Base-by-base conservation (phyloP, 805 yeast genomes). In the Wickerhamomyces subpelliculosus region DNA sequence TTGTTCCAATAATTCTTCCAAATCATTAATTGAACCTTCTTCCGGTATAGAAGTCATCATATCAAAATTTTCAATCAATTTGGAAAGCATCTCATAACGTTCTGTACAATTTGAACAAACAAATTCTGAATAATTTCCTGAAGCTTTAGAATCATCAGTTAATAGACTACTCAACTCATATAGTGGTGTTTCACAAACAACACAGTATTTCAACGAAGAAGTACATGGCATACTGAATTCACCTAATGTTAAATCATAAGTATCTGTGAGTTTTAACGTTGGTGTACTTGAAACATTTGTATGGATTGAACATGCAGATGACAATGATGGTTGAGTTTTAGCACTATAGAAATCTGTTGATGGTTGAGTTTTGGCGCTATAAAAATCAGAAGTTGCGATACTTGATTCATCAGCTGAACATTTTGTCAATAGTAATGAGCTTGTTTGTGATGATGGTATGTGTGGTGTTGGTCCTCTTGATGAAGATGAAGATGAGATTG, bases 121-220 rank as follows among this genome's bases (percentile, higher is more conserved):
- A 41, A 80, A 70, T 48, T 80, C 85, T 29, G 47, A 46, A 43
- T 46, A 63, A n/a, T n/a, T n/a, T n/a, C n/a, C n/a, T n/a, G n/a
- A n/a, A n/a, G n/a, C n/a, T 9, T 46, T 46, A 6, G 41, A 41
- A 14, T 50, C 47, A 4, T 51, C 35, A 5, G 60, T 55, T 10
- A 63, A 49, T 17, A 60, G 44, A 16, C 61, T 48, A 64, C 82
- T 62, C 55, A 78, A 46, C 41, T 81, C 87, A 54, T 80, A 82
- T 22, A 82, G 54, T 13, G 87, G 84, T 38, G 70, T 72, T 27
- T 80, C 85, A 55, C 90, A 82, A 11, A 82, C 61, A n/a, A 79
- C 75, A 52, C 90, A 82, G 33, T 55, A 57, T 35, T 59, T 62
- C 34, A 67, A 37, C 2, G 52, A 45, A 0, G 54, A 35, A 20